Conservation (phyloP, 2,329 filamentous ascomycete species). For the Fusarium falciforme region DNA sequence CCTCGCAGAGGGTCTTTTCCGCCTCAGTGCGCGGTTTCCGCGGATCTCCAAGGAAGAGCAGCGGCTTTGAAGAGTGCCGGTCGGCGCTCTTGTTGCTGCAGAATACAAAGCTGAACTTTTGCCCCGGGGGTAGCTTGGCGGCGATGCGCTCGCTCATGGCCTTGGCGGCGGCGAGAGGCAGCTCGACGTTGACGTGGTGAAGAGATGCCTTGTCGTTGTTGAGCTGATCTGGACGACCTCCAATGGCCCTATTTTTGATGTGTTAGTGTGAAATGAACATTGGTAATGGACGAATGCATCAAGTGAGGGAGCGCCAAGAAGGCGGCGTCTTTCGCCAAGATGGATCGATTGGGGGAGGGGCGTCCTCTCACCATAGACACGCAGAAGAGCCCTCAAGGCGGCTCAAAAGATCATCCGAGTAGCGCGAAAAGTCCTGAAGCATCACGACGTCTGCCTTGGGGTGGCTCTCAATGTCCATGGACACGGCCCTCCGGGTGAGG, state of each 20-base stretch:
- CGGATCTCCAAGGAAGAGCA: constrained; percentile 52
- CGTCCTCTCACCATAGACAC: constrained; percentile 70
- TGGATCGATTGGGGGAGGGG: background rate
- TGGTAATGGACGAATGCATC: background rate
- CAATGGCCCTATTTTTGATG: constrained; percentile 51
- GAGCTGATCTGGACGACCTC: constrained; percentile 58
- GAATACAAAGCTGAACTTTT: constrained; percentile 57
- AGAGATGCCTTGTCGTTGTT: constrained; percentile 57
- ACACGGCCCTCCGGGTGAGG: constrained; percentile 60
- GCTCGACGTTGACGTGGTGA: constrained; percentile 68
- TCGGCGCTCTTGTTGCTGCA: constrained; percentile 53
- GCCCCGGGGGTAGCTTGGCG: constrained; percentile 43
- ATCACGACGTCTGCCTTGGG: constrained; percentile 63
- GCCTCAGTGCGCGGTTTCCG: constrained; percentile 53
- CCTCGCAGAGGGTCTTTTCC: constrained; percentile 53
- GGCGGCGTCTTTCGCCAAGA: background rate
- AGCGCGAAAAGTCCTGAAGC: constrained; percentile 65
- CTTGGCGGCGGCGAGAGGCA: constrained; percentile 69
- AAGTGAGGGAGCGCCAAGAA: background rate
- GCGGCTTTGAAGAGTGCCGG: constrained; percentile 48
- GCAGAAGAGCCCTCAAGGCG: constrained; percentile 65
- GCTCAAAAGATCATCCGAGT: constrained; percentile 53
- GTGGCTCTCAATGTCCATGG: constrained; percentile 54
- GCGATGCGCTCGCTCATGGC: constrained; percentile 56
- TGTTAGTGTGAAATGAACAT: constrained; percentile 3